Evolutionary conservation across 164 flowering plant species (phyloP).

Genomic region (Nelumbo lutea): DNA sequence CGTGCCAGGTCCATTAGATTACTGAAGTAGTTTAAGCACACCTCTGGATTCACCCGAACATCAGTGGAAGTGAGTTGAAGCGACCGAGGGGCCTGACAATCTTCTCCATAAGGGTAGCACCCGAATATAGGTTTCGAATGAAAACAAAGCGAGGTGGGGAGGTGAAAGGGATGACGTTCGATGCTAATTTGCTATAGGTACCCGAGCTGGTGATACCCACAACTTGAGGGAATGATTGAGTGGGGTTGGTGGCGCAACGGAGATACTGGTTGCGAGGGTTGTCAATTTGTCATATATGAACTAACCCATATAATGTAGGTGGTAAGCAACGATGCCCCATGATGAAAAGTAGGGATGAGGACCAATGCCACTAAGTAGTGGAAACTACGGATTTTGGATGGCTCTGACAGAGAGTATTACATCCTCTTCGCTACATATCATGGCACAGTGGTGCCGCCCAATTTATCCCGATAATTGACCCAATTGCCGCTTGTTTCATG

Average conservation of each 20-base stretch:
- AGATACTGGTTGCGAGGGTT: constrained; percentile 72
- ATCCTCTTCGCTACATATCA: constrained; percentile 55
- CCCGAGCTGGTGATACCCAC: constrained; percentile 77
- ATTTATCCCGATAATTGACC: constrained; percentile 58
- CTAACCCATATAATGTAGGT: constrained; percentile 61
- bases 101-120: constrained; percentile 80
- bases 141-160: constrained; percentile 40
- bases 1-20: constrained; percentile 46
- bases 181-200: constrained; percentile 63
- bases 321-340: constrained; percentile 59
- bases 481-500: constrained; percentile 37
- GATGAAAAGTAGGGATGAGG: constrained; percentile 58
- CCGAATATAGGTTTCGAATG: constrained; percentile 31
- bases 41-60: constrained; percentile 55
- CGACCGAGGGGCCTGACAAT: constrained; percentile 58
- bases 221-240: constrained; percentile 61
- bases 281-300: constrained; percentile 38
- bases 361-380: constrained; percentile 80
- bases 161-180: constrained; percentile 48
- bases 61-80: constrained; percentile 66
- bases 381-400: constrained; percentile 79
- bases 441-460: constrained; percentile 65
- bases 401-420: constrained; percentile 77
- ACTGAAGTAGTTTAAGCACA: constrained; percentile 76
- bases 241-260: constrained; percentile 57